phyloP scores from a whole-genome alignment of 2,329 filamentous ascomycete genomes.

The Trichoderma simmonsii region DNA sequence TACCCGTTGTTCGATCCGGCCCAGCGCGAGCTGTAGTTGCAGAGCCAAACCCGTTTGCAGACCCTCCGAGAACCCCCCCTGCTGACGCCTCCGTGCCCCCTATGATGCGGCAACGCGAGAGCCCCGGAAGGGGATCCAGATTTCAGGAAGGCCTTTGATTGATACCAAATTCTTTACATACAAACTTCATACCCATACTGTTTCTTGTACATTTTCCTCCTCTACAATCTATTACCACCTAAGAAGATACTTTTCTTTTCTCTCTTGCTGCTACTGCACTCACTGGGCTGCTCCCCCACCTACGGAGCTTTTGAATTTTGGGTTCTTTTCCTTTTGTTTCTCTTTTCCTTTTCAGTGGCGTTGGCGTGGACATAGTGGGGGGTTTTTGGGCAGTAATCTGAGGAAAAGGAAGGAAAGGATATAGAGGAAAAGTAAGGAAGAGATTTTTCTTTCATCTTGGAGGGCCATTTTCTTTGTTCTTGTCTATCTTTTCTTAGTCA shows the following conservation, averaged over 20 bases:
- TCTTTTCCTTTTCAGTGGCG: not conserved
- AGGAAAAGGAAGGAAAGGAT: slow-evolving; percentile 14
- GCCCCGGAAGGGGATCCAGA: slow-evolving; percentile 35
- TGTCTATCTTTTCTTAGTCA: not conserved
- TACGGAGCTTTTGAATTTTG: slow-evolving; percentile 5
- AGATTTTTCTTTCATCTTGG: not conserved
- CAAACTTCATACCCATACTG: slow-evolving; percentile 3
- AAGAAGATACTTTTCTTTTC: not conserved
- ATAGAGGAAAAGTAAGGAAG: slow-evolving; percentile 15
- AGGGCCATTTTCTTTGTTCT: slow-evolving; percentile 1
- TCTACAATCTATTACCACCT: not conserved
- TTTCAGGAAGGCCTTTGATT: slow-evolving; percentile 42
- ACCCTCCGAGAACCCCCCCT: slow-evolving; percentile 26
- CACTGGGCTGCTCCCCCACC: slow-evolving; percentile 17
- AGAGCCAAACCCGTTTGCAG: slow-evolving; percentile 49
- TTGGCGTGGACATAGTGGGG: not conserved
- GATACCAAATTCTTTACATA: not conserved
- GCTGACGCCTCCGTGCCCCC: slow-evolving; percentile 40
- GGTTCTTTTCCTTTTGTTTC: not conserved
- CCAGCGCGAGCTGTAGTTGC: slow-evolving; percentile 62
- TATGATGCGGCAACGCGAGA: slow-evolving; percentile 31
- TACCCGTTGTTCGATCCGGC: slow-evolving; percentile 61
- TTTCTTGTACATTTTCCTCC: slow-evolving; percentile 6
- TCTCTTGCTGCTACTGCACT: not conserved
- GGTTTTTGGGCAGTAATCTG: slow-evolving; percentile 3